Evolutionary conservation across 768 basidiomycete genomes (phyloP).

Genomic region (Boletales sp.): DNA sequence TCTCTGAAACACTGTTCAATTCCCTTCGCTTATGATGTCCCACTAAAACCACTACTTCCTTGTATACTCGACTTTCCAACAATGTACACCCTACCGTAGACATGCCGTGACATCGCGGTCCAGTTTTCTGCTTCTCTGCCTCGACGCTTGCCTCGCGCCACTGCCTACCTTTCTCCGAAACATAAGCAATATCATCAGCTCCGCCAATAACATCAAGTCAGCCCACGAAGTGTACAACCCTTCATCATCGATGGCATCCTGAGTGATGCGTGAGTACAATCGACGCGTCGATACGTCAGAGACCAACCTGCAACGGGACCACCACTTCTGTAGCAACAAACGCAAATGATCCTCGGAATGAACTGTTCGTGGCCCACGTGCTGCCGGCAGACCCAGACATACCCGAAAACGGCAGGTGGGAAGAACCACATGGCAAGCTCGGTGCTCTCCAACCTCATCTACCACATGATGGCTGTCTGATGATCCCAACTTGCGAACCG

Average conservation of each 20-base stretch:
- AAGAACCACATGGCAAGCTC: constrained; percentile 47
- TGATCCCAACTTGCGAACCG: background rate
- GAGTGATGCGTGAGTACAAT: constrained; percentile 1
- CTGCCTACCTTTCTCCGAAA: constrained; percentile 52
- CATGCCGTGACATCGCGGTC: background rate
- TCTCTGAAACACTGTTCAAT: no score
- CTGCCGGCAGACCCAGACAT: constrained; percentile 73
- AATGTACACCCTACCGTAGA: no score
- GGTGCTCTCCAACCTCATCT: constrained; percentile 78
- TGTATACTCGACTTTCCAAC: no score
- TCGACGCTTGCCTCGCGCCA: constrained; percentile 58
- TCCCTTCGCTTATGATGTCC: no score
- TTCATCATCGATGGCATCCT: constrained; percentile 77
- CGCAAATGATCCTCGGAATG: constrained; percentile 65
- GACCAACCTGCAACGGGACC: constrained; percentile 57
- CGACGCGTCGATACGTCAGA: background rate
- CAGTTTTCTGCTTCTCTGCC: constrained; percentile 31
- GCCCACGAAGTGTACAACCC: constrained; percentile 72
- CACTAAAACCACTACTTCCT: no score
- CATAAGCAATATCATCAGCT: constrained; percentile 56
- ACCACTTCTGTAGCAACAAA: constrained; percentile 73
- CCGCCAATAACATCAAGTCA: constrained; percentile 51
- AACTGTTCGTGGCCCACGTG: constrained; percentile 70
- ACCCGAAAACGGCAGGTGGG: constrained; percentile 60
- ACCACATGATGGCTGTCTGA: background rate